Evolutionary conservation across 352 stramenopile species (phyloP).

Genomic region (Phytophthora fragariaefolia): DNA sequence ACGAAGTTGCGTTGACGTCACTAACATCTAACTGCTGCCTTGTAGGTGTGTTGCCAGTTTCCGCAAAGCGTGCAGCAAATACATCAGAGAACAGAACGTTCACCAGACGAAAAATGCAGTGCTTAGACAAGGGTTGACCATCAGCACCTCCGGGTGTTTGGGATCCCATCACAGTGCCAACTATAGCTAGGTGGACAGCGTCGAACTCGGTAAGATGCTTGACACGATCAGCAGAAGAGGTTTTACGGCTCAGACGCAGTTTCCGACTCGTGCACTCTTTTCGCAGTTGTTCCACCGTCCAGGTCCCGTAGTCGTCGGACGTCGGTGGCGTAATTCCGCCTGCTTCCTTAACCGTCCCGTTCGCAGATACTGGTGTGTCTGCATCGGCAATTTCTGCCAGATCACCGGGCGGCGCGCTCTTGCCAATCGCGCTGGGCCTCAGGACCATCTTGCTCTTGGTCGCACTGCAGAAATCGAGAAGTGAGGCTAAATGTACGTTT

Average conservation of each 20-base stretch:
- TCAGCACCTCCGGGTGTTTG: background rate
- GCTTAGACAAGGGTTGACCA: slow-evolving; percentile 1
- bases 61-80: slow-evolving; percentile 12
- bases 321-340: background rate
- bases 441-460: background rate
- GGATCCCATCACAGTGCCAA: background rate
- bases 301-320: background rate
- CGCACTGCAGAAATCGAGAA: background rate
- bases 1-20: background rate
- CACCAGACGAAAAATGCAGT: slow-evolving; percentile 9
- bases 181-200: background rate
- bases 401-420: background rate
- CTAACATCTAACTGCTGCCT: slow-evolving; percentile 4
- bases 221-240: background rate
- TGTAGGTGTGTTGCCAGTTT: background rate
- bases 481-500: background rate
- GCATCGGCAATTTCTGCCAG: background rate
- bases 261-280: background rate
- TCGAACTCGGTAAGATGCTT: background rate
- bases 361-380: background rate
- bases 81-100: slow-evolving; percentile 16
- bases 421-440: background rate
- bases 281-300: background rate
- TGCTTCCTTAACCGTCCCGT: background rate
- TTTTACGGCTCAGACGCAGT: background rate